Percentiles rank a stretch among this genome's conserved stretches.
Evolutionary conservation across 352 stramenopile genomes (phyloP).

Genomic region (Globisporangium cystogenes): DNA sequence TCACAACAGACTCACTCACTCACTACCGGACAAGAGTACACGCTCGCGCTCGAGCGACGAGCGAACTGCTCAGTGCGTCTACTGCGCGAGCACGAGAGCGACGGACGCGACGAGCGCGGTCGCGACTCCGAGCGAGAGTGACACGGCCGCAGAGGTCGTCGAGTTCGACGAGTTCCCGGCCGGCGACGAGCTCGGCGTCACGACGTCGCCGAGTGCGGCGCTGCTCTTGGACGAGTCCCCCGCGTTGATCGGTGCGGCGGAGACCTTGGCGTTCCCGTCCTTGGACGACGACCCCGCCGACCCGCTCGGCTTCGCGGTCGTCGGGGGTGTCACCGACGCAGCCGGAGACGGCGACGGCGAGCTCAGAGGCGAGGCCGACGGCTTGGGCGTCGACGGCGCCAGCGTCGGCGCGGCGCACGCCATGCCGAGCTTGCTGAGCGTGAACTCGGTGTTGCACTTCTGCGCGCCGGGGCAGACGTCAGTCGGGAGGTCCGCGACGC

Average conservation of each 20-base stretch:
- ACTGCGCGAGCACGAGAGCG: constrained; percentile 2
- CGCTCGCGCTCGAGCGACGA: background rate
- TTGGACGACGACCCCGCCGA: background rate
- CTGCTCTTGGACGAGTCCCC: background rate
- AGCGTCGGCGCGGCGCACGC: constrained; percentile 24
- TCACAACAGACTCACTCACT: no score
- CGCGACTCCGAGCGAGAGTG: background rate
- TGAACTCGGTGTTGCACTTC: constrained; percentile 33
- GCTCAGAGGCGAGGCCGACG: background rate
- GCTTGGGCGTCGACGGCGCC: constrained; percentile 11
- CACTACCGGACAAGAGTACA: no score
- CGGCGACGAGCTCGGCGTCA: background rate
- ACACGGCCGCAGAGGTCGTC: background rate
- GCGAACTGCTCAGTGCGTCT: background rate
- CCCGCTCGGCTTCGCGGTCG: background rate
- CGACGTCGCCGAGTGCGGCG: background rate
- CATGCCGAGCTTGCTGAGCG: constrained; percentile 37
- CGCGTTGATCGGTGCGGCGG: background rate
- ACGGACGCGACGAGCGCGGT: background rate
- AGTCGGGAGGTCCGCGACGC: constrained; percentile 36
- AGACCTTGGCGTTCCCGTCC: constrained; percentile 3
- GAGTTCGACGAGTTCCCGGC: background rate
- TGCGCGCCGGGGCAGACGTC: constrained; percentile 40
- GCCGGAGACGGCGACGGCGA: background rate
- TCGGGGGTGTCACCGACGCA: background rate